Evolutionary conservation across 306 rosid species (phyloP), one percentile per base, ranked within the genome.

Genomic region (Hippophae gyantsensis): DNA sequence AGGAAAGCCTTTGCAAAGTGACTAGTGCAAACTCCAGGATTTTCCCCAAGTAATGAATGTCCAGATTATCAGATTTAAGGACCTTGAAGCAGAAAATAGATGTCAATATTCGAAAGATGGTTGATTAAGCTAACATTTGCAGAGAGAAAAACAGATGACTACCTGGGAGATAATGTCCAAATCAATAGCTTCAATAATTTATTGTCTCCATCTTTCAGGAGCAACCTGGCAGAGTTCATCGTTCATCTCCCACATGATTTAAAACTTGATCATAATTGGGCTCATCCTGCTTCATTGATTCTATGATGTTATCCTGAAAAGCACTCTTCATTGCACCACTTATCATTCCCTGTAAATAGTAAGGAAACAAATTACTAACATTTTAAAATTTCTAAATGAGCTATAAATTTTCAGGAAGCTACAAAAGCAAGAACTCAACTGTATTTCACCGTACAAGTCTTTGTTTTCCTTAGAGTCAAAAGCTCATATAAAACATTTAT

Each of bases 211-310:
- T 69, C 76, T 81, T 69, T 73, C 73, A 38, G 99, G 99, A 70
- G 95, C 88, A 74, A 92, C 81, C 72, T 75, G 77, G 67, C 89
- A 87, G 68, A 88, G 72, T 77, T 83, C 95, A 82, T 85, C 96
- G 74, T 87, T 84, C 56, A 88, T 87, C 82, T 92, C 99, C 70
- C 63, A 68, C 89, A 83, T 42, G 42, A 92, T 88, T 64, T 72
- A 88, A 64, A 40, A 92, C 66, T 66, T 60, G 70, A 41, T 85
- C 99, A 68, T 78, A 88, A 74, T 92, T 79, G 69, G 93, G 88
- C 41, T 71, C 76, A 8, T 80, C 88, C 61, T 71, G 76, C 73
- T 83, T 64, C 65, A 92, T 62, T 52, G 95, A 85, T 76, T 87
- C 99, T 76, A 81, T 67, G 67, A 88, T 66, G 64, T 82, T 75